Conservation (phyloP, 192 early-diverging fungal genomes). For the Linnemannia schmuckeri region DNA sequence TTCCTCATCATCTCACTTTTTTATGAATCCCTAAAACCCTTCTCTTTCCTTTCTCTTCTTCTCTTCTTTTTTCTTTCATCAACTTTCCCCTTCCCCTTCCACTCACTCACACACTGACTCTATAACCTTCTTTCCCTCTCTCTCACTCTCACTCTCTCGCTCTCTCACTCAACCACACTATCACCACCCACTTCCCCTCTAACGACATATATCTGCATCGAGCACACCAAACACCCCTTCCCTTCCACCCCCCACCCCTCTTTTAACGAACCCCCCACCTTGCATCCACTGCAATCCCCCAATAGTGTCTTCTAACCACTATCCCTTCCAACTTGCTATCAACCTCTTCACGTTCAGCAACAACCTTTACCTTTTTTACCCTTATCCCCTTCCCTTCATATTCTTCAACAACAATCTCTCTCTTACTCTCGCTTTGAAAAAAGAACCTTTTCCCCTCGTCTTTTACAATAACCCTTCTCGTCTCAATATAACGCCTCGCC, state of each 20-base stretch:
- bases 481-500: neutral
- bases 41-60: neutral
- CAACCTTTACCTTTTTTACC: neutral
- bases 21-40: conserved; percentile 12
- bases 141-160: neutral
- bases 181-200: conserved; percentile 1
- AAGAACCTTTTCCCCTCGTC: neutral
- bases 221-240: neutral
- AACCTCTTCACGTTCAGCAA: neutral
- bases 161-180: neutral
- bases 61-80: neutral
- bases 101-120: neutral
- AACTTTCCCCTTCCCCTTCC: neutral
- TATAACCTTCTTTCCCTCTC: neutral
- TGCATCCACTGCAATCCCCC: conserved; percentile 36
- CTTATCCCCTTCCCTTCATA: neutral
- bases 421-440: neutral
- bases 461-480: neutral
- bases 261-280: conserved; percentile 34
- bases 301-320: conserved; percentile 10
- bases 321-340: conserved; percentile 13
- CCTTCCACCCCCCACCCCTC: neutral
- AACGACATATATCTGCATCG: conserved; percentile 17
- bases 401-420: neutral
- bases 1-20: conserved; percentile 8